Conservation (phyloP, 495 filamentous ascomycete genomes). For the Hyphodiscus hymeniophilus region DNA sequence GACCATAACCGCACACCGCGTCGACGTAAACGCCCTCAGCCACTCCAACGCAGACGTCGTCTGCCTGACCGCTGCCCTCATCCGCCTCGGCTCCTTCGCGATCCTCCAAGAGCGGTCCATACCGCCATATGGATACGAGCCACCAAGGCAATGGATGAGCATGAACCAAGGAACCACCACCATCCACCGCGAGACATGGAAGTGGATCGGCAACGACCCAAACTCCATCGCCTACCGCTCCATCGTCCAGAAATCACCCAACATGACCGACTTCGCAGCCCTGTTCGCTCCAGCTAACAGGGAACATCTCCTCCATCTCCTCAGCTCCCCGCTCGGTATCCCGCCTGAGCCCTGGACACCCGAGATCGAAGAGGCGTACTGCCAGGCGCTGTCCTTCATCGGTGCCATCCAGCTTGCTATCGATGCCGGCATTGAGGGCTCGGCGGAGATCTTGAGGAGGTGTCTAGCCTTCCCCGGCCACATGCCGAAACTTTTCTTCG, state of each 20-base stretch:
- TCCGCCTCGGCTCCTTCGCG: constrained; percentile 25
- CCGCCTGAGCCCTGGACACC: constrained; percentile 25
- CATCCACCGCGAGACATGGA: constrained; percentile 20
- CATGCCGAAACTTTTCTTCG: constrained; percentile 25
- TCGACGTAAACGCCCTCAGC: constrained; percentile 25
- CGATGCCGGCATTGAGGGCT: constrained; percentile 16
- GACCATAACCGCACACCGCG: constrained; percentile 29
- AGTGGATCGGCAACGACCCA: constrained; percentile 16
- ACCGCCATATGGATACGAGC: constrained; percentile 25
- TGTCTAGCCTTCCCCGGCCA: constrained; percentile 31
- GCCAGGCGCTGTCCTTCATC: constrained; percentile 26
- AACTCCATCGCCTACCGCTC: constrained; percentile 8
- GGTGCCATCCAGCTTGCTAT: constrained; percentile 26
- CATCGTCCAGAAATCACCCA: constrained; percentile 12
- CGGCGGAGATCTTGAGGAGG: constrained; percentile 23
- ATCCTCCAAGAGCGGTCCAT: constrained; percentile 24
- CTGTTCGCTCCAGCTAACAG: constrained; percentile 19
- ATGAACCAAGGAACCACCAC: constrained; percentile 17
- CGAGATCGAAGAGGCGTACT: constrained; percentile 27
- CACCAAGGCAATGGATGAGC: constrained; percentile 31
- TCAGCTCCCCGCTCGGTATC: constrained; percentile 13
- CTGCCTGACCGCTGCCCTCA: constrained; percentile 25
- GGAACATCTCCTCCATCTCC: constrained; percentile 17
- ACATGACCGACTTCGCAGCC: constrained; percentile 11
- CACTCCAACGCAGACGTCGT: constrained; percentile 28